phyloP scores from a whole-genome alignment of 139 green algal genomes.

The Closterium sp. region DNA sequence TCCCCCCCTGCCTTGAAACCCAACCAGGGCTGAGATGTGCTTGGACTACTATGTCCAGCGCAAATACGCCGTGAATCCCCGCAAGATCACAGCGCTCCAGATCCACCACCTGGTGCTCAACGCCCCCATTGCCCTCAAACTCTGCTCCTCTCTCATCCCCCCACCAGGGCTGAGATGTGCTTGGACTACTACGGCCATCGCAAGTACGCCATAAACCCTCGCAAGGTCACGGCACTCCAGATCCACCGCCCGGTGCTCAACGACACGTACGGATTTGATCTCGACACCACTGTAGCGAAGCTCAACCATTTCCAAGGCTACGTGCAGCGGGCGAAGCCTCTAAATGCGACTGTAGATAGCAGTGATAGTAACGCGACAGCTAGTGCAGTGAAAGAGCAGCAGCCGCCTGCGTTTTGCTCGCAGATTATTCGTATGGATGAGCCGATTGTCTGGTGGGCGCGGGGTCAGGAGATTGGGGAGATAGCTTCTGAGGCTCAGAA shows the following conservation, averaged over 20 bases:
- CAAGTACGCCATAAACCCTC: conserved; percentile 20
- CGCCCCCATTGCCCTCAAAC: neutral
- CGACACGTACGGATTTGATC: conserved; percentile 16
- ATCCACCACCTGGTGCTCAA: neutral
- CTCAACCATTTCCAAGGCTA: conserved; percentile 31
- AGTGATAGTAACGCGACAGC: neutral
- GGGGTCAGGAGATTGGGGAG: conserved; percentile 11
- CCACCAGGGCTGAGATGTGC: conserved; percentile 11
- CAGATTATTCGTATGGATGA: conserved; percentile 1
- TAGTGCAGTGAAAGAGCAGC: neutral
- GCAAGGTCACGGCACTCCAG: conserved; percentile 5
- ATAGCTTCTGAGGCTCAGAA: conserved; percentile 20
- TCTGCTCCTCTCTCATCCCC: too few species aligned
- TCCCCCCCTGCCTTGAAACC: too few species aligned
- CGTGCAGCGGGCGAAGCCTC: neutral
- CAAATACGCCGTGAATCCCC: conserved; percentile 3
- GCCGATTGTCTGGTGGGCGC: conserved; percentile 7
- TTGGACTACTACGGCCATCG: conserved; percentile 34
- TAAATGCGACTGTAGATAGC: neutral
- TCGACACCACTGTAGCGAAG: conserved; percentile 26
- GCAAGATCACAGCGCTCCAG: neutral
- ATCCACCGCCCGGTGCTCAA: conserved; percentile 2
- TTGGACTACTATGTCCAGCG: conserved; percentile 22
- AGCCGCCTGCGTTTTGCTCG: neutral
- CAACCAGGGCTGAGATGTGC: neutral